Evolutionary conservation across 163 green algal genomes (phyloP).

Genomic region (Scenedesmus sp.): DNA sequence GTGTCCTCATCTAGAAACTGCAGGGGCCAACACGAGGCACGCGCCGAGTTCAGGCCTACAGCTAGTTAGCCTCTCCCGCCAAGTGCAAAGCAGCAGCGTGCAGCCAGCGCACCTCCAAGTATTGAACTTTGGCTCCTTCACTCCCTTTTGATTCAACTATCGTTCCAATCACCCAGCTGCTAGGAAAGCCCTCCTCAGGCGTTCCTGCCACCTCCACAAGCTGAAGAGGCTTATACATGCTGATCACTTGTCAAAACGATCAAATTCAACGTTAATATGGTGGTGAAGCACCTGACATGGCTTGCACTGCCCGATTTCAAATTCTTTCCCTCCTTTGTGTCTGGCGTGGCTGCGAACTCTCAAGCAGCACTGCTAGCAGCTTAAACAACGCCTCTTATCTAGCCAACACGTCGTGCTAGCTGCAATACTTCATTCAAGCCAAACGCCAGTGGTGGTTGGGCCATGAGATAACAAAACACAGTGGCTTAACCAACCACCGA

Average conservation of each 20-base stretch:
- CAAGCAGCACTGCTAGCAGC: not conserved
- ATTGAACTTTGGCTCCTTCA: not conserved
- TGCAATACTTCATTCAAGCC: not conserved
- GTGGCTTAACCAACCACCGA: not conserved
- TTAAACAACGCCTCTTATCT: not conserved
- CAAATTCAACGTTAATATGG: not conserved
- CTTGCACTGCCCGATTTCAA: not conserved
- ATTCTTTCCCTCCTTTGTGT: not conserved
- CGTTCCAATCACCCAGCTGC: constrained; percentile 6
- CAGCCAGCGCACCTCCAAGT: constrained; percentile 22
- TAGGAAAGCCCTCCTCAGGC: constrained; percentile 46
- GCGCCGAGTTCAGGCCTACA: not conserved
- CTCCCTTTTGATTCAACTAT: not conserved
- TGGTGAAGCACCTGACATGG: not conserved
- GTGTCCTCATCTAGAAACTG: constrained; percentile 50
- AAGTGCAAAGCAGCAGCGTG: not conserved
- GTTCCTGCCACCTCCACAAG: constrained; percentile 45
- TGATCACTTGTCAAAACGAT: not conserved
- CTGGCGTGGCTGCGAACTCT: not conserved
- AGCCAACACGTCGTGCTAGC: not conserved
- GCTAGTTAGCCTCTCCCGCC: not conserved
- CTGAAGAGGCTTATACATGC: constrained; percentile 13
- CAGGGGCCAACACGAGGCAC: not conserved
- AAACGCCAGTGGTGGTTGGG: not conserved
- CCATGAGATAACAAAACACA: not conserved